These are phyloP conservation scores for Apostasia shenzhenica DNA, from an alignment of 106 monocot species.

Conservation along the genomic window DNA sequence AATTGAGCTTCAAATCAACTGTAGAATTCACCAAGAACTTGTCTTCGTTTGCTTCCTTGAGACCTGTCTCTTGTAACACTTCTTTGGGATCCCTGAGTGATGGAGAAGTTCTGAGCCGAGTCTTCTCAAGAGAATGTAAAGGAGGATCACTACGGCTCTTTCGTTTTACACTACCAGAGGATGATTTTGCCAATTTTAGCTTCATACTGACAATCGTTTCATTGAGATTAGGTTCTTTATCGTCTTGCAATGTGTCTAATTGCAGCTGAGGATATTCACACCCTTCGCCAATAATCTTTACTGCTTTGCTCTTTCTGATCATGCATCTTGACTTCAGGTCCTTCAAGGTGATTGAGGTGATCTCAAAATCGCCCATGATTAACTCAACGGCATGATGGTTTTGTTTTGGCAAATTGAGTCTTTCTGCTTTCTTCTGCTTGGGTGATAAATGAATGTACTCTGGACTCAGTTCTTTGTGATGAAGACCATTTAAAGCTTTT, in stretches of 20 bases:
- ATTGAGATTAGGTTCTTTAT: constrained; percentile 47
- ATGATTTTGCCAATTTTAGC: constrained; percentile 14
- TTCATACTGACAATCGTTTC: constrained; percentile 45
- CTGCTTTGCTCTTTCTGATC: constrained; percentile 32
- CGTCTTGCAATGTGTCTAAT: constrained; percentile 5
- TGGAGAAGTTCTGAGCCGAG: background rate
- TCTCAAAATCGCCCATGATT: background rate
- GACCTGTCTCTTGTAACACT: background rate
- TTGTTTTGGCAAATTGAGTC: background rate
- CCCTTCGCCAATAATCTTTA: background rate
- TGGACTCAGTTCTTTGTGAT: constrained; percentile 5
- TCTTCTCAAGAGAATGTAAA: background rate
- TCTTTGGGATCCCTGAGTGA: background rate
- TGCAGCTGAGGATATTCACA: background rate
- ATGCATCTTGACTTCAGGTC: constrained; percentile 39
- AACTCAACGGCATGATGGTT: background rate
- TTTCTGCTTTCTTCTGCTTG: constrained; percentile 9
- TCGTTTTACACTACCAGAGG: constrained; percentile 11
- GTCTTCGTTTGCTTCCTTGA: background rate
- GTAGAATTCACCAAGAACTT: background rate
- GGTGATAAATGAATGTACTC: background rate
- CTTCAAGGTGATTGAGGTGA: constrained; percentile 25
- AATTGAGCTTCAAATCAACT: background rate
- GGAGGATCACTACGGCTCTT: constrained; percentile 5
- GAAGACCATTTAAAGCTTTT: background rate